These are phyloP conservation scores for Phaeoacremonium minimum DNA, from an alignment of 2,329 filamentous ascomycete genomes.

Conservation along the genomic window DNA sequence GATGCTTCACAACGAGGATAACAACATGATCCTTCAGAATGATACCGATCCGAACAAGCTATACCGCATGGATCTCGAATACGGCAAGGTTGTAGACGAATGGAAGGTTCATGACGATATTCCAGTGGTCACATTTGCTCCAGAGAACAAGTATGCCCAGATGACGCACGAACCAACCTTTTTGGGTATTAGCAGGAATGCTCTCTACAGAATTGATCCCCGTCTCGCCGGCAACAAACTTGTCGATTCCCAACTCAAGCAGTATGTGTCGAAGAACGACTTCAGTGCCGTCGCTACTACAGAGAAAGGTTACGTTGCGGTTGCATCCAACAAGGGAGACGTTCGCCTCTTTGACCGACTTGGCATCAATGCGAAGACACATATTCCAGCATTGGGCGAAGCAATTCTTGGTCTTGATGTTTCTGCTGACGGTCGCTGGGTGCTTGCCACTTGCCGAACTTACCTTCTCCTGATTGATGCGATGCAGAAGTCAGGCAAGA, in stretches of 20 bases:
- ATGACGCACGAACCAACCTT: constrained; percentile 96
- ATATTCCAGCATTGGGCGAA: constrained; percentile 91
- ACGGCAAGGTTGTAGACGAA: constrained; percentile 96
- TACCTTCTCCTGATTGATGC: constrained; percentile 93
- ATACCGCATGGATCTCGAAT: constrained; percentile 96
- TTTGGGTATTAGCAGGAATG: constrained; percentile 87
- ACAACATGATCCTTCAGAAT: constrained; percentile 86
- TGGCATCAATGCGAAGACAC: constrained; percentile 95
- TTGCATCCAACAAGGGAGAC: constrained; percentile 96
- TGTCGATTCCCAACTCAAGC: constrained; percentile 88
- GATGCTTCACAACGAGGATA: constrained; percentile 90
- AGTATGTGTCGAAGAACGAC: constrained; percentile 95
- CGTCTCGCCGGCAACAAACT: constrained; percentile 87
- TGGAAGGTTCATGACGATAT: constrained; percentile 99
- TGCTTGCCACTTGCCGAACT: constrained; percentile 88
- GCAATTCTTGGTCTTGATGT: constrained; percentile 93
- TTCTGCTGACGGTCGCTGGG: constrained; percentile 92
- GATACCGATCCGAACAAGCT: constrained; percentile 79
- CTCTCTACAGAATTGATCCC: constrained; percentile 89
- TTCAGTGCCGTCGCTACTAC: constrained; percentile 94
- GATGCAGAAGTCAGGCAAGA: constrained; percentile 87
- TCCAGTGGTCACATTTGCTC: constrained; percentile 83
- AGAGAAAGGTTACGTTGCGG: constrained; percentile 93
- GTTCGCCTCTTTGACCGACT: constrained; percentile 93
- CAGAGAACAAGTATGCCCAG: constrained; percentile 96